phyloP scores from a whole-genome alignment of 106 monocot genomes.

The Xerophyta viscosa region DNA sequence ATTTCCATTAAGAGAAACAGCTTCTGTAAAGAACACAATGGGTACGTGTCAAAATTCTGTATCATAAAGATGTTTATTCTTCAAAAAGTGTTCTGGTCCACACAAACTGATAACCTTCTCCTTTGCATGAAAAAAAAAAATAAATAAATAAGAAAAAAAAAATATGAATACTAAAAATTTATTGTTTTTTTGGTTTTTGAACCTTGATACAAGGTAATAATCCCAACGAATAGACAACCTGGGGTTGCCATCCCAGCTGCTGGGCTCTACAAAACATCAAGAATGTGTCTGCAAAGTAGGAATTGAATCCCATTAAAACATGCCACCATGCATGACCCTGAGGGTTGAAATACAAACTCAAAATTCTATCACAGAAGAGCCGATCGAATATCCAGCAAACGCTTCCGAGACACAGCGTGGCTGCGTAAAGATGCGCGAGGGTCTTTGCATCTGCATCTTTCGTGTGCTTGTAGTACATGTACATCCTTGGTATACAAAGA shows the following conservation, averaged over 20 bases:
- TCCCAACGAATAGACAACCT: constrained; percentile 36
- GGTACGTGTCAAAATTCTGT: too few species aligned
- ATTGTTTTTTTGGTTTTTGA: constrained; percentile 42
- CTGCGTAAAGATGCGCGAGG: constrained; percentile 52
- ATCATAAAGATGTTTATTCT: too few species aligned
- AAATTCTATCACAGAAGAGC: constrained; percentile 42
- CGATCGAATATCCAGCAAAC: constrained; percentile 60
- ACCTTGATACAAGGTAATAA: constrained; percentile 68
- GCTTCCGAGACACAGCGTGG: constrained; percentile 37
- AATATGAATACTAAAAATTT: too few species aligned
- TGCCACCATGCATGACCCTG: constrained; percentile 96
- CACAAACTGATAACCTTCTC: too few species aligned
- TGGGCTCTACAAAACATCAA: constrained; percentile 84
- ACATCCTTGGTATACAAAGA: constrained; percentile 80
- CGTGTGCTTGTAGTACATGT: constrained; percentile 90
- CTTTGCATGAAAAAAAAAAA: too few species aligned
- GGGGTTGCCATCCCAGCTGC: constrained; percentile 68
- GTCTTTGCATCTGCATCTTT: constrained; percentile 56
- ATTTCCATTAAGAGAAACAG: too few species aligned
- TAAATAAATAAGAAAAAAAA: too few species aligned
- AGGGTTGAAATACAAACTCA: constrained; percentile 56
- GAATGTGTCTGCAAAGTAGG: constrained; percentile 80
- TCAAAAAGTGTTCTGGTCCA: too few species aligned
- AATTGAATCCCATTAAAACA: constrained; percentile 79
- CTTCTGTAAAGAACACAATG: too few species aligned